These are phyloP conservation scores for Protea cynaroides DNA, from an alignment of 164 flowering plant species.

Conservation along the genomic window DNA sequence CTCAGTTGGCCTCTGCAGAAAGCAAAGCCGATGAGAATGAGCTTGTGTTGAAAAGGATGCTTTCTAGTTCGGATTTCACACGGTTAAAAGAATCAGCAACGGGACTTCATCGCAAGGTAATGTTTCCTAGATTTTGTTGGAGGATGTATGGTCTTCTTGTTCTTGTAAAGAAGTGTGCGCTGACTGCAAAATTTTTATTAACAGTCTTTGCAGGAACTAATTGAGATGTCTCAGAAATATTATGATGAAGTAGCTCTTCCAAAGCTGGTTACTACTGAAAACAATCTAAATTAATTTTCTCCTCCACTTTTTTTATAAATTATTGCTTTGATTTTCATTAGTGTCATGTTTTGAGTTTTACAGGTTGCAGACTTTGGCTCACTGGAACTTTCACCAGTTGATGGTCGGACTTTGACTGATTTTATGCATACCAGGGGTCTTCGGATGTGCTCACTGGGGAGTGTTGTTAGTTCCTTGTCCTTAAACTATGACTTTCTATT, in stretches of 20 bases:
- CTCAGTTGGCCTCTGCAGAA: slow-evolving; percentile 25
- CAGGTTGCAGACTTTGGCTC: slow-evolving; percentile 99
- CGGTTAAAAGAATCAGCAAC: slow-evolving; percentile 87
- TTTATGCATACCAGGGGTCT: slow-evolving; percentile 99
- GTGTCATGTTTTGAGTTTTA: slow-evolving; percentile 6
- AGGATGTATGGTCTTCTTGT: neutral
- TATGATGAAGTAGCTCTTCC: slow-evolving; percentile 91
- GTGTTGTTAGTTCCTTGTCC: slow-evolving; percentile 57
- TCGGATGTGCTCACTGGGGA: slow-evolving; percentile 93
- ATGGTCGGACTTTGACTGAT: slow-evolving; percentile 96
- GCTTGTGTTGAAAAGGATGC: slow-evolving; percentile 40
- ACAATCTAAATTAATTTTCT: neutral
- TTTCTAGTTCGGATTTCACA: slow-evolving; percentile 71
- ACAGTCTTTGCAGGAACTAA: slow-evolving; percentile 79
- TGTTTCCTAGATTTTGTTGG: slow-evolving; percentile 1
- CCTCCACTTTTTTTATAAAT: neutral
- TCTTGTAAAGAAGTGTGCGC: slow-evolving; percentile 4
- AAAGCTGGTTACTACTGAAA: slow-evolving; percentile 61
- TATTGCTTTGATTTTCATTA: neutral
- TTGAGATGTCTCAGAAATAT: slow-evolving; percentile 78
- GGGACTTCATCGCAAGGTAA: slow-evolving; percentile 89
- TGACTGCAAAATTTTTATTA: slow-evolving; percentile 27
- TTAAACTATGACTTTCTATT: neutral
- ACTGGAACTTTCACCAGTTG: slow-evolving; percentile 97
- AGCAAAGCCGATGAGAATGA: slow-evolving; percentile 45